Percentiles rank a stretch among this genome's conserved stretches.
Conservation (phyloP, 2,329 filamentous ascomycete genomes). For the Fusarium tuaranense region DNA sequence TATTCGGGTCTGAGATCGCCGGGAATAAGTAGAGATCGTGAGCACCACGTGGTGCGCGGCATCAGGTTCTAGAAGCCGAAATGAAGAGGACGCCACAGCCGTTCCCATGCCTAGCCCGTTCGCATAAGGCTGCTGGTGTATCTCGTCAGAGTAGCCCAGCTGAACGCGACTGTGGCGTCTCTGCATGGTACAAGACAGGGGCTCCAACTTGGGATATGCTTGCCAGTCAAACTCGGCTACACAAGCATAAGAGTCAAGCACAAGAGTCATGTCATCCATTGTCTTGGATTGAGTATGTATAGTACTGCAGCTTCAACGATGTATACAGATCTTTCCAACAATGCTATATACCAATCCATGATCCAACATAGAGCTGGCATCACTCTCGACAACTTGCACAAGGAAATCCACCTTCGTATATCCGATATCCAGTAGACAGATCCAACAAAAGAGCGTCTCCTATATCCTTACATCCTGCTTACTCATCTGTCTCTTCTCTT, state of each 20-base stretch:
- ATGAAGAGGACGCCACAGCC: neutral
- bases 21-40: constrained; percentile 2
- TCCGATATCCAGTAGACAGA: constrained; percentile 7
- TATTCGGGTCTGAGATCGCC: neutral
- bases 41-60: constrained; percentile 1
- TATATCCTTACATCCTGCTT: neutral
- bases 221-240: neutral
- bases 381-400: neutral
- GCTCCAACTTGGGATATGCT: neutral
- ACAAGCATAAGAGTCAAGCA: neutral
- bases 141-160: neutral
- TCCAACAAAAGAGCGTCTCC: constrained; percentile 7
- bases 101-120: neutral
- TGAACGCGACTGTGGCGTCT: neutral
- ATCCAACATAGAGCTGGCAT: neutral
- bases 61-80: neutral
- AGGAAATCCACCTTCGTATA: constrained; percentile 9
- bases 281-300: neutral
- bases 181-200: neutral
- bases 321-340: neutral
- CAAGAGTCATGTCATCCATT: neutral
- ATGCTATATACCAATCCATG: neutral
- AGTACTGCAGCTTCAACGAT: neutral
- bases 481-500: neutral
- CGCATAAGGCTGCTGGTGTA: neutral